Evolutionary conservation across 345 rosid genomes (phyloP).

Genomic region (Eucalyptus marginata): DNA sequence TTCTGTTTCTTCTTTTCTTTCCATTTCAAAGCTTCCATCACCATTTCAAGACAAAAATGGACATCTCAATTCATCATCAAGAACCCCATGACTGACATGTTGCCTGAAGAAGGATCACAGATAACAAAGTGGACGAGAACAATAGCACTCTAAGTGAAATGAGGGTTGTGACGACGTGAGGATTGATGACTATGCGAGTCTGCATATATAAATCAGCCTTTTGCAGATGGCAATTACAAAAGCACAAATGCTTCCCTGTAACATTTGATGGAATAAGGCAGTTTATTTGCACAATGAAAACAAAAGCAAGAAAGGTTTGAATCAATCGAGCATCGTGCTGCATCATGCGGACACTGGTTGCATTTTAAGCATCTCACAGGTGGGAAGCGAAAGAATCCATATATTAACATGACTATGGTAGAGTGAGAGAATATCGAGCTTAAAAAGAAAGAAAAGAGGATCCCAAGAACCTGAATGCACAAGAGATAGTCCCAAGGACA

Average conservation of each 20-base stretch:
- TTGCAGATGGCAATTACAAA: background rate
- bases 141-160: background rate
- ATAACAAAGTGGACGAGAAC: background rate
- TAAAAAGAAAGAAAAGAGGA: background rate
- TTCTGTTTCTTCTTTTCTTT: background rate
- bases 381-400: background rate
- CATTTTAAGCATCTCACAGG: background rate
- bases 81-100: background rate
- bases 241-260: background rate
- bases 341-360: background rate
- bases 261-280: background rate
- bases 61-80: background rate
- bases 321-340: background rate
- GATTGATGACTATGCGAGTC: background rate
- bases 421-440: background rate
- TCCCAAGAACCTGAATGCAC: background rate
- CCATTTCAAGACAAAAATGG: background rate
- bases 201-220: background rate
- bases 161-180: background rate
- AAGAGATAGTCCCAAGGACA: background rate
- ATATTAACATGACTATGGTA: background rate
- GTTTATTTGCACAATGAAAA: background rate
- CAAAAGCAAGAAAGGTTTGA: background rate
- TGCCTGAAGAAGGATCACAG: background rate
- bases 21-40: background rate